A percentile compares a stretch with the other conserved stretches of the same genome.
Evolutionary conservation across 2,329 filamentous ascomycete species (phyloP).

Genomic region (Calcarisporium arbuscula): DNA sequence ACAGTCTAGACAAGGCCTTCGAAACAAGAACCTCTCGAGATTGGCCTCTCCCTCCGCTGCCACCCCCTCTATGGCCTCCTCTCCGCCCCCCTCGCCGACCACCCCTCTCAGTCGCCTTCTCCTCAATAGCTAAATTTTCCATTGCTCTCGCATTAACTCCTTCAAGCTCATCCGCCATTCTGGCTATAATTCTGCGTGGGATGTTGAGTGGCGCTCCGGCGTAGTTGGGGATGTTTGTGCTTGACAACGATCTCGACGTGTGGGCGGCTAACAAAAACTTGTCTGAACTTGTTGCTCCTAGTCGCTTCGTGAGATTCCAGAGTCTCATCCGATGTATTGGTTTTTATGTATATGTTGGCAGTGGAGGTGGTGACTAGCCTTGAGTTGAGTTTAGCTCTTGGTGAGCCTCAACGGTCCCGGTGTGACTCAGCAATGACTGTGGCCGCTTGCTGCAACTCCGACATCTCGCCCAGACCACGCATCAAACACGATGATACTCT

Average conservation of each 20-base stretch:
- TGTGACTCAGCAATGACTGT: conserved; percentile 8
- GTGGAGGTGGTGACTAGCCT: neutral
- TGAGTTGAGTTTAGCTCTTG: too few relatives aligned
- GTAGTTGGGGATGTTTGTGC: too few relatives aligned
- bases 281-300: too few relatives aligned
- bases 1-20: conserved; percentile 45
- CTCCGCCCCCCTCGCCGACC: conserved; percentile 12
- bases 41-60: conserved; percentile 23
- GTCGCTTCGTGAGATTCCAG: neutral
- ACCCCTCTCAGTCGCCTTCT: conserved; percentile 9
- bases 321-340: conserved; percentile 1
- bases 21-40: conserved; percentile 44
- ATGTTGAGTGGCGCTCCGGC: too few relatives aligned
- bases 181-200: neutral
- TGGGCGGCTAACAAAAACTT: too few relatives aligned
- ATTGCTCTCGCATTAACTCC: conserved; percentile 3
- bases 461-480: neutral
- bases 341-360: conserved; percentile 2
- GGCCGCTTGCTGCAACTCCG: too few relatives aligned
- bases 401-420: too few relatives aligned
- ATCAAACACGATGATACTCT: too few relatives aligned
- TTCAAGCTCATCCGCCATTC: conserved; percentile 3
- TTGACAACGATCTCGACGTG: too few relatives aligned
- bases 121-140: conserved; percentile 16
- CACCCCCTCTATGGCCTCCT: conserved; percentile 24